Conservation (phyloP, 2,329 filamentous ascomycete species). For the Hysterium pulicare region DNA sequence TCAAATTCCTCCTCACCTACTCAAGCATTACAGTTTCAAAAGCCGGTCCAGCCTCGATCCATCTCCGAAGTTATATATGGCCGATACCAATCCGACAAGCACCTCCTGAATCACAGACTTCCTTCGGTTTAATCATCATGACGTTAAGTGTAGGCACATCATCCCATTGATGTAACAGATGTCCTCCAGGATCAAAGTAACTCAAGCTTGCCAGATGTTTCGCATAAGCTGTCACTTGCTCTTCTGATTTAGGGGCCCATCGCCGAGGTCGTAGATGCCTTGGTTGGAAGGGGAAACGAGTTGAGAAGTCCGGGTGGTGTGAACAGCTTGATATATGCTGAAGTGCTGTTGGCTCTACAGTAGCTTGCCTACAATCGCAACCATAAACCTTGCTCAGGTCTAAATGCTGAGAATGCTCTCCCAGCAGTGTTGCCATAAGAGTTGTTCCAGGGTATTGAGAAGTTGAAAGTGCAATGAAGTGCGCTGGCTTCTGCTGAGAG, state of each 20-base stretch:
- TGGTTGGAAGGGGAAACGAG: background rate
- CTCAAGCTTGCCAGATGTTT: background rate
- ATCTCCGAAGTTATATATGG: background rate
- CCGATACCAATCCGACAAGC: background rate
- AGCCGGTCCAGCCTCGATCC: background rate
- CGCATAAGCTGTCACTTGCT: background rate
- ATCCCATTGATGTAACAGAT: background rate
- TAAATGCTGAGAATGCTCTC: background rate
- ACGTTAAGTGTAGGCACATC: background rate
- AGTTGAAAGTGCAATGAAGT: background rate
- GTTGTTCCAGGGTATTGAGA: background rate
- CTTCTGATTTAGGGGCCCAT: background rate
- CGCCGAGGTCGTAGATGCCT: background rate
- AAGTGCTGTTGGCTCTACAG: background rate
- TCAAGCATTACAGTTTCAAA: background rate
- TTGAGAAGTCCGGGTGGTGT: background rate
- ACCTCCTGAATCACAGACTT: background rate
- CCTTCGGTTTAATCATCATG: background rate
- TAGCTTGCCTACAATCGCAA: background rate
- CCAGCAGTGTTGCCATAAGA: background rate
- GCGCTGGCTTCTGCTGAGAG: background rate
- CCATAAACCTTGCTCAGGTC: background rate
- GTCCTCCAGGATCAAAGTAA: background rate
- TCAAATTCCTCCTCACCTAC: too few species aligned
- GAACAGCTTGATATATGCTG: background rate